Evolutionary conservation across 768 basidiomycete genomes (phyloP), one percentile per base, ranked within the genome.

Genomic region (Mycena filopes): DNA sequence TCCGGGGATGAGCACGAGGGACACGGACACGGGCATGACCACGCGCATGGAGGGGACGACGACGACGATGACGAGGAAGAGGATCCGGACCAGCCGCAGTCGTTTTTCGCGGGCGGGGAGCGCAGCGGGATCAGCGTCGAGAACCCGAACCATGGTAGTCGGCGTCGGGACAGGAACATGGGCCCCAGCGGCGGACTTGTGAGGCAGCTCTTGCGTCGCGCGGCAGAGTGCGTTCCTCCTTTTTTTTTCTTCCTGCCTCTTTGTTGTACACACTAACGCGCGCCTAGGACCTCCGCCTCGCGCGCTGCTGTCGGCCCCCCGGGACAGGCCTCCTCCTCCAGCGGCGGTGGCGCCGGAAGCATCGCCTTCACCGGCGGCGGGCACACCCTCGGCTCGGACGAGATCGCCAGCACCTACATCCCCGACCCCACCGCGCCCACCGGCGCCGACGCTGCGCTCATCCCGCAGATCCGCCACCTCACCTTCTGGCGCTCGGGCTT

Each of bases 401-500:
- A 98, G n/a, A 84, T 92, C 1, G 89, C 90, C 9, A 93, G 92
- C 64, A 71, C 83, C 9, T 92, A 81, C 72, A 79, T 98, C 25
- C 91, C 94, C 16, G 95, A 95, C 77, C 89, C 93, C 0, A 80
- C 77, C 70, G 85, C 82, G 9, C 55, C 64, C 38, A 15, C 4
- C 5, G 75, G 69, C 3, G 36, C 4, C 5, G 75, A 70, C 3
- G 77, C 77, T 8, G 82, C 84, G 63, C 84, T 85, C 61, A 86
- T 88, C 54, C 82, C 86, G 4, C 90, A 83, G 0, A 86, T 89
- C 50, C 89, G 97, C 11, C 84, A 86, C 59, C 80, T 99, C 45
- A 96, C 91, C 0, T 93, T 99, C 79, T 99, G 97, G 97, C 85
- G 89, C 42, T 86, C 98, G 64, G 98, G 98, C 0, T 98, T 98